A percentile compares a stretch with the other conserved stretches of the same genome.
phyloP scores from a whole-genome alignment of 1,139 yeast species.

The Wickerhamomyces sp. region DNA sequence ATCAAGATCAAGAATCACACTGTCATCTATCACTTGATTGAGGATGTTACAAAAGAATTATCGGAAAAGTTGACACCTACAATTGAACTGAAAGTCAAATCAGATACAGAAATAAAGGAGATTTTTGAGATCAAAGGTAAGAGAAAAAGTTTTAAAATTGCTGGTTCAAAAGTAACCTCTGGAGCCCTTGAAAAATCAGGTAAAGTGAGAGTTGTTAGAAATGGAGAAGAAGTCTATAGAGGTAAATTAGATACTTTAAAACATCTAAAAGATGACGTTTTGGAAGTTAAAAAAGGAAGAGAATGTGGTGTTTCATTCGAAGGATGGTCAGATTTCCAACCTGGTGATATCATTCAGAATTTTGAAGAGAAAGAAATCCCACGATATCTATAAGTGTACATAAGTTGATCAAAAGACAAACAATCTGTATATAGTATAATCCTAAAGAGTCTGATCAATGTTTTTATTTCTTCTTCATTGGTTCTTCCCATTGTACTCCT shows the following conservation, averaged over 20 bases:
- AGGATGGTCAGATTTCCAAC: conserved; percentile 62
- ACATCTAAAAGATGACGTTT: conserved; percentile 76
- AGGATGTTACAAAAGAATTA: conserved; percentile 68
- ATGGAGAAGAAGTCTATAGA: conserved; percentile 44
- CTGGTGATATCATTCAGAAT: conserved; percentile 73
- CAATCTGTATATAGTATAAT: no score
- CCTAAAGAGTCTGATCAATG: background rate
- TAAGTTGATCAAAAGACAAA: background rate
- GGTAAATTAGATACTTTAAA: conserved; percentile 75
- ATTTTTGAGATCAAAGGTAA: conserved; percentile 61
- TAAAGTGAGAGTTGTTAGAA: conserved; percentile 59
- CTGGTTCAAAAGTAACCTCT: conserved; percentile 80
- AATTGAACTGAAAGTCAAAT: conserved; percentile 60
- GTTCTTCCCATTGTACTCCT: conserved; percentile 90
- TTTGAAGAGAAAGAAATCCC: conserved; percentile 67
- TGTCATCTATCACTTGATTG: conserved; percentile 83
- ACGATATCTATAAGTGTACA: conserved; percentile 48
- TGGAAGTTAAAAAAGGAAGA: conserved; percentile 74
- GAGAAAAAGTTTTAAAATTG: conserved; percentile 55
- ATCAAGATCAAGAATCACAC: conserved; percentile 66
- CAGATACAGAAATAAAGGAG: conserved; percentile 67
- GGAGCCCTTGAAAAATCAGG: conserved; percentile 64
- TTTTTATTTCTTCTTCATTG: conserved; percentile 4
- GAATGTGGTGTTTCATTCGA: conserved; percentile 87
- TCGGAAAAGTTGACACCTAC: conserved; percentile 61